phyloP scores from a whole-genome alignment of 306 rosid genomes.

The Acmispon strigosus region DNA sequence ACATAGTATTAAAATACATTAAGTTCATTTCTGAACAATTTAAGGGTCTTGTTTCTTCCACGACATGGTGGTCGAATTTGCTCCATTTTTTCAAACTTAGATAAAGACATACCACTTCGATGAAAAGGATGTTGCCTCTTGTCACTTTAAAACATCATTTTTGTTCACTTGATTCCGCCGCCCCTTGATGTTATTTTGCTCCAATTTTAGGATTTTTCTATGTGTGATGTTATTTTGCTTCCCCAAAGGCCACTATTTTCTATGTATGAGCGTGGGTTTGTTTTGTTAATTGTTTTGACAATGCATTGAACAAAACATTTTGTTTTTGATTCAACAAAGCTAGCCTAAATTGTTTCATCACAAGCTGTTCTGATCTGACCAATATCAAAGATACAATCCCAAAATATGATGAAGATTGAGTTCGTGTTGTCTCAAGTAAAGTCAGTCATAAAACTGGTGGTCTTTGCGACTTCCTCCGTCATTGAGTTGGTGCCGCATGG shows the following conservation, averaged over 20 bases:
- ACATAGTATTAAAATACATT: background rate
- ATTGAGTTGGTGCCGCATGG: no score
- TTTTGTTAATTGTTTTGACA: background rate
- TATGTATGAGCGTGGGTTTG: background rate
- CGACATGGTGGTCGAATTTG: background rate
- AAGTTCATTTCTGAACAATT: background rate
- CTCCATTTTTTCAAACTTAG: background rate
- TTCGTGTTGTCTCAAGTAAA: no score
- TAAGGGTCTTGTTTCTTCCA: slow-evolving; percentile 9
- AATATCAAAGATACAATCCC: no score
- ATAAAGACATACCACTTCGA: slow-evolving; percentile 17
- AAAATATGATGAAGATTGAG: no score
- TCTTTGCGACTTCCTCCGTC: no score
- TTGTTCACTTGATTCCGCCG: no score
- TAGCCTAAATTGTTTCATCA: no score
- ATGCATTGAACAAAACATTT: background rate
- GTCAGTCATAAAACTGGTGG: no score
- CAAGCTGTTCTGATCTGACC: no score
- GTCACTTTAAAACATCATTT: background rate
- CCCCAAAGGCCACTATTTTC: background rate
- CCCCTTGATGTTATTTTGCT: no score
- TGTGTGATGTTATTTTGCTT: background rate
- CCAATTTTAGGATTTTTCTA: background rate
- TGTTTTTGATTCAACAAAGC: background rate
- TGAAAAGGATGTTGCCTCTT: slow-evolving; percentile 25